A percentile compares a stretch with the other conserved stretches of the same genome.
phyloP scores from a whole-genome alignment of 352 stramenopile species.

The Phytophthora sojae region DNA sequence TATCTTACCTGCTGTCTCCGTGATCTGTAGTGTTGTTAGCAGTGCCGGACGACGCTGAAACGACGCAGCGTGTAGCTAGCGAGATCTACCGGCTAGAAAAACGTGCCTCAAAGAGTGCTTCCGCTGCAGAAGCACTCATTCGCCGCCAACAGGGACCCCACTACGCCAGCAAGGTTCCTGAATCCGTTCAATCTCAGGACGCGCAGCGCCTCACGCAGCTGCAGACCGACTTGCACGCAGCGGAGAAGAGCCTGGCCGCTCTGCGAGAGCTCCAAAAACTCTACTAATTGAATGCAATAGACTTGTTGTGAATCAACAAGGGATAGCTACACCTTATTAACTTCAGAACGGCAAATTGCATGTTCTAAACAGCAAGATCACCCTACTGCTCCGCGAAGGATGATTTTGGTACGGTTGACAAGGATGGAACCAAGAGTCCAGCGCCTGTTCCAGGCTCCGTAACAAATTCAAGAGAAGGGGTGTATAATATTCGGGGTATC shows the following conservation, averaged over 20 bases:
- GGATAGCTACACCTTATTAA: no score
- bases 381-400: no score
- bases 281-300: constrained; percentile 45
- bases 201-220: constrained; percentile 59
- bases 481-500: no score
- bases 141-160: constrained; percentile 51
- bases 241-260: constrained; percentile 61
- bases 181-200: constrained; percentile 70
- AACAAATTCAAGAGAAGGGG: no score
- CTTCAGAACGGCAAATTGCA: no score
- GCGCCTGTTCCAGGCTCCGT: no score
- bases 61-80: constrained; percentile 59
- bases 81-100: constrained; percentile 79
- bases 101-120: constrained; percentile 59
- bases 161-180: constrained; percentile 74
- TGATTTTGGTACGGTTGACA: no score
- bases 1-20: background rate
- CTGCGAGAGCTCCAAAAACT: constrained; percentile 63
- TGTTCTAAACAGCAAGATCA: no score
- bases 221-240: constrained; percentile 62
- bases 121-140: constrained; percentile 53
- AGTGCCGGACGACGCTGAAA: constrained; percentile 74
- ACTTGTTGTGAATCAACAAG: constrained; percentile 1
- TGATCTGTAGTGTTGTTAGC: constrained; percentile 58
- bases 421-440: no score